These are phyloP conservation scores for Lachnellula arida DNA, from an alignment of 2,329 filamentous ascomycete genomes.

Conservation along the genomic window DNA sequence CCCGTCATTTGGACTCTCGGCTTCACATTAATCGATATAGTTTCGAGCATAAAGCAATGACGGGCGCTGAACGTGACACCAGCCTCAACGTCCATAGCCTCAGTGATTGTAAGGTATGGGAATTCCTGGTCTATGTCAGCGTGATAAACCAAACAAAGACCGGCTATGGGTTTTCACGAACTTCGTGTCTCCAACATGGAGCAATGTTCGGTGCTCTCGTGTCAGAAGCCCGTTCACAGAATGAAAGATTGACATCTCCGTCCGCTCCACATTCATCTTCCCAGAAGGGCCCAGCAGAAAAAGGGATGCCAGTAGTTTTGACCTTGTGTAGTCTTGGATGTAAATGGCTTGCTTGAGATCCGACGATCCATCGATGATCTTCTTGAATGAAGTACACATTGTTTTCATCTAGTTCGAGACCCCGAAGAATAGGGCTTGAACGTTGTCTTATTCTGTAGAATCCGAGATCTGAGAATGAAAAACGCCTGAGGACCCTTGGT, in stretches of 20 bases:
- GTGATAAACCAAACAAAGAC: not conserved
- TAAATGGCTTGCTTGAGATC: slow-evolving; percentile 38
- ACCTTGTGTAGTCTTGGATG: slow-evolving; percentile 43
- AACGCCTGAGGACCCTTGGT: slow-evolving; percentile 44
- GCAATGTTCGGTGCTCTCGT: slow-evolving; percentile 32
- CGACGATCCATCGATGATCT: slow-evolving; percentile 45
- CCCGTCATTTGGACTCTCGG: slow-evolving; percentile 33
- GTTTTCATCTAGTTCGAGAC: slow-evolving; percentile 42
- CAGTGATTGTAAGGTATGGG: slow-evolving; percentile 45
- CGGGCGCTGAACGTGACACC: slow-evolving; percentile 43
- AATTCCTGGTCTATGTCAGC: slow-evolving; percentile 36
- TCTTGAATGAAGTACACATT: slow-evolving; percentile 54
- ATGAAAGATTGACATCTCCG: slow-evolving; percentile 23
- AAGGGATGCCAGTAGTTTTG: slow-evolving; percentile 49
- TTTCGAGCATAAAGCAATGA: slow-evolving; percentile 45
- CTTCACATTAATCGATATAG: slow-evolving; percentile 41
- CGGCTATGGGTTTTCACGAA: slow-evolving; percentile 3
- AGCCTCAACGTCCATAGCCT: slow-evolving; percentile 41
- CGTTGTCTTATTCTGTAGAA: slow-evolving; percentile 51
- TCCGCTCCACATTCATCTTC: slow-evolving; percentile 41
- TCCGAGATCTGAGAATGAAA: slow-evolving; percentile 47
- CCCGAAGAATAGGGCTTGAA: slow-evolving; percentile 44
- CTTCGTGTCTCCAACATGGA: slow-evolving; percentile 50
- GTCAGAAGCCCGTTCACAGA: slow-evolving; percentile 18
- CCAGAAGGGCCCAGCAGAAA: slow-evolving; percentile 48